A percentile compares a stretch with the other conserved stretches of the same genome.
These are phyloP conservation scores for Hirsutella rhossiliensis DNA, from an alignment of 2,329 filamentous ascomycete genomes.

Conservation along the genomic window DNA sequence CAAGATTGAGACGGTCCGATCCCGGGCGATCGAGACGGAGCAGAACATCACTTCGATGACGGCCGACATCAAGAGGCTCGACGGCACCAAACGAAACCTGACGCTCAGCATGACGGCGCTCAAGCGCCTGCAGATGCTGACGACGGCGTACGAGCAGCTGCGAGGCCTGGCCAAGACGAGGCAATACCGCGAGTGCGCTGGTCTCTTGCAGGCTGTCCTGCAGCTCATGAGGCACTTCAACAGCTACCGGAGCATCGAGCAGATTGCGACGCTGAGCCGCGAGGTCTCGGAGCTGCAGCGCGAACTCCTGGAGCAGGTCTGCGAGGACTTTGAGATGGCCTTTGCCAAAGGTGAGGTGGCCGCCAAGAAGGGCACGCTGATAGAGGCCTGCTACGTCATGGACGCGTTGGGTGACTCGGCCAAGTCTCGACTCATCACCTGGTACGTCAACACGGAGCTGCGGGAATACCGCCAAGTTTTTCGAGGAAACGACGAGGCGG, in stretches of 20 bases:
- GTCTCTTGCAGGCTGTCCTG: conserved; percentile 84
- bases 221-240: conserved; percentile 99
- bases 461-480: conserved; percentile 95
- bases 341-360: conserved; percentile 82
- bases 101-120: conserved; percentile 96
- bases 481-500: conserved; percentile 90
- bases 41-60: conserved; percentile 97
- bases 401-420: conserved; percentile 88
- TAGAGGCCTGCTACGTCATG: conserved; percentile 86
- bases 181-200: conserved; percentile 91
- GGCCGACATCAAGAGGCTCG: conserved; percentile 92
- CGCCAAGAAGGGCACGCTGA: conserved; percentile 55
- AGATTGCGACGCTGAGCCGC: conserved; percentile 85
- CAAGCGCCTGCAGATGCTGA: conserved; percentile 96
- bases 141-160: conserved; percentile 96
- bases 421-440: conserved; percentile 69
- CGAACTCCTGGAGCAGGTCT: conserved; percentile 92
- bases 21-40: conserved; percentile 82
- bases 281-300: conserved; percentile 90
- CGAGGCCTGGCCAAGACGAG: conserved; percentile 69
- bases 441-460: conserved; percentile 97
- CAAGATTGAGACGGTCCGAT: conserved; percentile 88
- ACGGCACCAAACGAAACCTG: conserved; percentile 92
- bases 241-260: conserved; percentile 92
- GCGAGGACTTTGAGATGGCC: conserved; percentile 93